phyloP scores from a whole-genome alignment of 495 filamentous ascomycete species.

The Bombardia bombarda region DNA sequence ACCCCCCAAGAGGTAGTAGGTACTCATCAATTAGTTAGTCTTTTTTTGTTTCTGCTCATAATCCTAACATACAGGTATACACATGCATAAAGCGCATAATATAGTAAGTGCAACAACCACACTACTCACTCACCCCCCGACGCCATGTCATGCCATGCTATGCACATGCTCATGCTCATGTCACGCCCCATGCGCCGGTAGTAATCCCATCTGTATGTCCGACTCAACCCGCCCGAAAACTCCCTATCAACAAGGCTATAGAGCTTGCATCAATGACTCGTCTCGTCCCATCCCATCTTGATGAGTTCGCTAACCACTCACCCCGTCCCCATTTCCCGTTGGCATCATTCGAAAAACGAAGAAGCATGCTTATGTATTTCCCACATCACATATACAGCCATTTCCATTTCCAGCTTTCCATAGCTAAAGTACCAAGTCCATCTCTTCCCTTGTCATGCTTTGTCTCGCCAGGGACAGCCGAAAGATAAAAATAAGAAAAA shows the following conservation, averaged over 20 bases:
- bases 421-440: not conserved
- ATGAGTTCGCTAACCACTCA: not conserved
- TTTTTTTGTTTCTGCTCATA: conserved; percentile 13
- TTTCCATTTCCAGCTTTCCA: not conserved
- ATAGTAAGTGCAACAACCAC: conserved; percentile 5
- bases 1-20: too few species aligned
- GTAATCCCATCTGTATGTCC: too few species aligned
- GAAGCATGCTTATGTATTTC: not conserved
- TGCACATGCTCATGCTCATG: too few species aligned
- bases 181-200: too few species aligned
- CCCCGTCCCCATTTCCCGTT: not conserved
- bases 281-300: not conserved
- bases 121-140: not conserved
- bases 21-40: not conserved
- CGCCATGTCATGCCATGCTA: not conserved
- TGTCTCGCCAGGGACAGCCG: too few species aligned
- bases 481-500: conserved; percentile 1
- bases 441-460: not conserved
- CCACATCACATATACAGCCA: not conserved
- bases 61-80: conserved; percentile 29
- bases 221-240: not conserved
- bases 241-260: not conserved
- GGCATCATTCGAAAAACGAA: not conserved
- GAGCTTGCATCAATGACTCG: not conserved
- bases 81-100: conserved; percentile 24